Conservation (phyloP, 768 basidiomycete species). For the Tubosaeta sp. region DNA sequence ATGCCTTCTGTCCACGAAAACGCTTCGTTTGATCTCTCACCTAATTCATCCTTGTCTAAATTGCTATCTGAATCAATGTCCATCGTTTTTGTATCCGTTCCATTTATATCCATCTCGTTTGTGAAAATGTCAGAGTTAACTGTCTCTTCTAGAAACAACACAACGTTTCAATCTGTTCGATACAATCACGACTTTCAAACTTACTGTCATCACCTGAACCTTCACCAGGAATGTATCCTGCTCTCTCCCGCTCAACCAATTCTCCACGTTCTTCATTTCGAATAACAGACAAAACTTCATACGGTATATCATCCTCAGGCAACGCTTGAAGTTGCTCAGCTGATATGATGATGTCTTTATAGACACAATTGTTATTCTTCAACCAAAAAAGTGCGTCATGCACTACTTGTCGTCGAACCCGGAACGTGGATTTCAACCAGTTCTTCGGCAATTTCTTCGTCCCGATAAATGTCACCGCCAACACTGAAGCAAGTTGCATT, state of each 20-base stretch:
- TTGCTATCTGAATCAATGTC: too few relatives aligned
- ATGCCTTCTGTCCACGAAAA: too few relatives aligned
- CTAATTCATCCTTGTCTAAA: too few relatives aligned
- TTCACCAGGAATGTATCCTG: constrained; percentile 23
- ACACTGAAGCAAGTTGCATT: constrained; percentile 22
- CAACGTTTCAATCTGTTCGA: too few relatives aligned
- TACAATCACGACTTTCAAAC: too few relatives aligned
- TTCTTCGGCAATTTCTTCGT: constrained; percentile 11
- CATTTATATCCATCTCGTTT: too few relatives aligned
- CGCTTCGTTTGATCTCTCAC: too few relatives aligned
- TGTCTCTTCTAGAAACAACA: too few relatives aligned
- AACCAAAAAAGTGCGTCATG: constrained; percentile 30
- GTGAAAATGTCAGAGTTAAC: too few relatives aligned
- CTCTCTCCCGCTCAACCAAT: constrained; percentile 23
- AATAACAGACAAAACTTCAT: too few relatives aligned
- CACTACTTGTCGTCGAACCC: constrained; percentile 19
- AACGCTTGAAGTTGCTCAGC: constrained; percentile 10
- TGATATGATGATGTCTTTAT: constrained; percentile 23
- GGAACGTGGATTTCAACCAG: constrained; percentile 20
- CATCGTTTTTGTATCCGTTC: too few relatives aligned
- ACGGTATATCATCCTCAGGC: too few relatives aligned
- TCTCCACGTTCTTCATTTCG: constrained; percentile 16
- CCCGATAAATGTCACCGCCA: constrained; percentile 32
- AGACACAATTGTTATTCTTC: constrained; percentile 28
- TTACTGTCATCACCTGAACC: constrained; percentile 9